A percentile compares a stretch with the other conserved stretches of the same genome.
Evolutionary conservation across 176 grass and related monocot genomes (phyloP).

Genomic region (Elaeis guineensis): DNA sequence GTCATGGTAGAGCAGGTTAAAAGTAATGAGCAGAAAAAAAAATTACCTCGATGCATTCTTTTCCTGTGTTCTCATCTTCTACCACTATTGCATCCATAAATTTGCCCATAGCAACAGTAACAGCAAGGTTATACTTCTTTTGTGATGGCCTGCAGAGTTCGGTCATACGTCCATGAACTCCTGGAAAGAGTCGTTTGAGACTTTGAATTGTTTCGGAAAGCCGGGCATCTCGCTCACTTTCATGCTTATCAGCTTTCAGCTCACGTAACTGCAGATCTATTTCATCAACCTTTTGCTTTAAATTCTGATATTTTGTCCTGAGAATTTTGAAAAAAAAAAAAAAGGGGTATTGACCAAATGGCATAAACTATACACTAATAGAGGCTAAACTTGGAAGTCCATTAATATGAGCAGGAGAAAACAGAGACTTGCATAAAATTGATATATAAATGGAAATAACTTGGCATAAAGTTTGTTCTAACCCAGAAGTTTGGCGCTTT

Average conservation of each 20-base stretch:
- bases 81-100: constrained; percentile 98
- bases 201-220: constrained; percentile 81
- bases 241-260: constrained; percentile 94
- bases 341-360: neutral
- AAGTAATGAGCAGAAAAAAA: constrained; percentile 3
- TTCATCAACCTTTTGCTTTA: constrained; percentile 79
- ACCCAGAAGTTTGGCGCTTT: constrained; percentile 80
- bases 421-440: constrained; percentile 10
- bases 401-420: neutral
- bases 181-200: constrained; percentile 81
- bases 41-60: constrained; percentile 95
- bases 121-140: constrained; percentile 98
- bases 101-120: constrained; percentile 98
- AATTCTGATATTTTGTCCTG: constrained; percentile 62
- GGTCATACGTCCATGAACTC: constrained; percentile 97
- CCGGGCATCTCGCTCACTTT: constrained; percentile 77
- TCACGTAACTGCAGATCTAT: constrained; percentile 71
- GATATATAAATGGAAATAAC: constrained; percentile 3
- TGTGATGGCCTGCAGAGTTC: constrained; percentile 94
- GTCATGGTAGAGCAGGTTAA: constrained; percentile 7
- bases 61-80: constrained; percentile 94
- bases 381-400: neutral
- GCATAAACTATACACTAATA: neutral
- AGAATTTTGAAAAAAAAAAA: neutral
- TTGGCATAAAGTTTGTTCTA: constrained; percentile 22